Percentiles rank a stretch among this genome's conserved stretches.
Evolutionary conservation across 768 basidiomycete species (phyloP).

Genomic region (Lactarius pseudohatsudake): DNA sequence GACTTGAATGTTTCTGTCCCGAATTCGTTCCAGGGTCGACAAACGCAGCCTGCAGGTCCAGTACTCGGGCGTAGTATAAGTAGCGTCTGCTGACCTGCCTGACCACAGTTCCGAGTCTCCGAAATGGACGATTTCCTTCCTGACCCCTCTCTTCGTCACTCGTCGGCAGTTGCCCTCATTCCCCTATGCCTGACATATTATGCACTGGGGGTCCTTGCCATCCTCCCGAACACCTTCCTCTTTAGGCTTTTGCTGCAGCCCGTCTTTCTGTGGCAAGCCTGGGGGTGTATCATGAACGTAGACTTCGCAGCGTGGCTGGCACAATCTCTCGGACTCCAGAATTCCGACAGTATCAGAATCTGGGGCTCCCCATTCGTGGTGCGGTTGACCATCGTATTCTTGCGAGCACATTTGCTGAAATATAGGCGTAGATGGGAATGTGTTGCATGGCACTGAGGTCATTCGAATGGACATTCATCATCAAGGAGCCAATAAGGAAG

Average conservation of each 20-base stretch:
- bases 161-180: not conserved
- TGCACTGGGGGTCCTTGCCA: slow-evolving; percentile 5
- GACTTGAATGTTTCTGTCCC: too few species aligned
- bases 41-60: too few species aligned
- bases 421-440: slow-evolving; percentile 3
- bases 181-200: slow-evolving; percentile 10
- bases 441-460: not conserved
- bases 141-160: not conserved
- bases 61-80: not conserved
- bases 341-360: too few species aligned
- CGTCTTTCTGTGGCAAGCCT: not conserved
- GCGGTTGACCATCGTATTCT: not conserved
- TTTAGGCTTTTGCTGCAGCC: slow-evolving; percentile 8
- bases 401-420: not conserved
- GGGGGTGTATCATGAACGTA: not conserved
- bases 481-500: too few species aligned
- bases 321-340: too few species aligned
- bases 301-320: slow-evolving; percentile 3
- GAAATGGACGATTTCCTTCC: not conserved
- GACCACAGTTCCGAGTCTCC: not conserved
- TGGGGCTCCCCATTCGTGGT: slow-evolving; percentile 9
- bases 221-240: slow-evolving; percentile 7
- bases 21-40: too few species aligned
- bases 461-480: not conserved
- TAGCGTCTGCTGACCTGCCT: not conserved